Conservation (phyloP, 306 rosid species). For the Trifolium subterraneum region DNA sequence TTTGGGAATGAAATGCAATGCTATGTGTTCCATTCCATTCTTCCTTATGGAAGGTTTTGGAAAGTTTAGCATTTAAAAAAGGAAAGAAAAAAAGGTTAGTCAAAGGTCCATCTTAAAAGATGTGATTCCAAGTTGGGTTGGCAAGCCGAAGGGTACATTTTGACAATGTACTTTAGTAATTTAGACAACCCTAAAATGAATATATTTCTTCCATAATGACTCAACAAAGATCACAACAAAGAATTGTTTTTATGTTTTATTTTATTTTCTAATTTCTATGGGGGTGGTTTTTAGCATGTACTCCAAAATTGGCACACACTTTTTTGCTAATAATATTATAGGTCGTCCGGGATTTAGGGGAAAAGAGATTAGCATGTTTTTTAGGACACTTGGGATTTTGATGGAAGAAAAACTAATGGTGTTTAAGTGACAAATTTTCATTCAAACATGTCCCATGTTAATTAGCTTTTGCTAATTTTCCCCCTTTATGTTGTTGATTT, state of each 20-base stretch:
- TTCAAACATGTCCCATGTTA: slow-evolving; percentile 53
- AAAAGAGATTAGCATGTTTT: slow-evolving; percentile 76
- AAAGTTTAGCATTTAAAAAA: slow-evolving; percentile 46
- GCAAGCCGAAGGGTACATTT: slow-evolving; percentile 42
- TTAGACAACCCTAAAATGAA: slow-evolving; percentile 43
- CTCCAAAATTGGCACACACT: slow-evolving; percentile 65
- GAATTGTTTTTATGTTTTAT: slow-evolving; percentile 10
- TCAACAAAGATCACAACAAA: slow-evolving; percentile 34
- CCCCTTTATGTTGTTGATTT: slow-evolving; percentile 46
- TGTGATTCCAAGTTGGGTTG: slow-evolving; percentile 45
- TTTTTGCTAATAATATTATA: slow-evolving; percentile 53
- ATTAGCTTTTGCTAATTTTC: slow-evolving; percentile 43
- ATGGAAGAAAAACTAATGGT: slow-evolving; percentile 47
- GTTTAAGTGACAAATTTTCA: slow-evolving; percentile 46
- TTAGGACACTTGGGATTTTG: slow-evolving; percentile 73
- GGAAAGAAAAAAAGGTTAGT: slow-evolving; percentile 54
- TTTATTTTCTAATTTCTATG: background rate
- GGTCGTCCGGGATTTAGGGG: slow-evolving; percentile 93
- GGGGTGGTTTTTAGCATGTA: slow-evolving; percentile 41
- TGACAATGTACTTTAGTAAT: slow-evolving; percentile 41
- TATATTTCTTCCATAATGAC: slow-evolving; percentile 36
- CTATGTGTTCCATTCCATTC: slow-evolving; percentile 15
- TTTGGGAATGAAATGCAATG: slow-evolving; percentile 27
- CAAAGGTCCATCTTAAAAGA: slow-evolving; percentile 72
- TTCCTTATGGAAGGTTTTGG: slow-evolving; percentile 38